Base-by-base conservation (phyloP, 306 rosid genomes). In the Crataegus laevigata region DNA sequence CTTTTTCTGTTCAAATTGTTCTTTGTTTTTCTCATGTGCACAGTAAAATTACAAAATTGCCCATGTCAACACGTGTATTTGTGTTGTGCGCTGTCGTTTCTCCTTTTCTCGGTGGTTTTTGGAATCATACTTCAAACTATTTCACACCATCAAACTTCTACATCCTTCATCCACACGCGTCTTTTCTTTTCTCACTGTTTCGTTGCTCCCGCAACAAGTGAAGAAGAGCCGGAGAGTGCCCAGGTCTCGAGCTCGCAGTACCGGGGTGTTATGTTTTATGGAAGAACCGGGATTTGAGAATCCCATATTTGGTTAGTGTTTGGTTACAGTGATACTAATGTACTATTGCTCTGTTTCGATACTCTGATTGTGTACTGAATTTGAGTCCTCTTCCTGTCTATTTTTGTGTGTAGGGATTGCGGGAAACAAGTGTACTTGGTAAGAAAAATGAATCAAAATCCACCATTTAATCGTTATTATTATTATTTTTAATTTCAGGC, bases 401-500 rank as follows among this genome's bases (percentile, higher is more conserved):
- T 64, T 24, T 25, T 26, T 52, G 28, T 57, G 28, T 79, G 79
- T 81, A 93, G 98, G 98, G 96, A 93, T 77, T 86, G 91, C 65
- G 96, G 98, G 70, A 93, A 93, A 68, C 98, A 93, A 78, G 96
- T 93, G 59, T 93, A 93, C 89, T 87, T 93, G 98, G 98, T 93
- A 84, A 80, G 84, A n/a, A 72, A 34, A 64, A 25, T 26, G 28
- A 26, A 26, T n/a, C 28, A 79, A 74, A 63, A 36, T 18, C 17
- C 57, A 34, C 47, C 45, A 1, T 32, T 43, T 32, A 32, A 60
- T 82, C 72, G 11, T 47, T 50, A 70, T 74, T 40, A 6, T 22
- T n/a, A 63, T 26, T 43, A 40, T 4, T 43, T 6, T 38, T 24
- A 40, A 18, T n/a, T 50, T 11, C 65, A 50, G 25, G 40, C 32